phyloP scores from a whole-genome alignment of 345 rosid genomes.

The Hibiscus syriacus region DNA sequence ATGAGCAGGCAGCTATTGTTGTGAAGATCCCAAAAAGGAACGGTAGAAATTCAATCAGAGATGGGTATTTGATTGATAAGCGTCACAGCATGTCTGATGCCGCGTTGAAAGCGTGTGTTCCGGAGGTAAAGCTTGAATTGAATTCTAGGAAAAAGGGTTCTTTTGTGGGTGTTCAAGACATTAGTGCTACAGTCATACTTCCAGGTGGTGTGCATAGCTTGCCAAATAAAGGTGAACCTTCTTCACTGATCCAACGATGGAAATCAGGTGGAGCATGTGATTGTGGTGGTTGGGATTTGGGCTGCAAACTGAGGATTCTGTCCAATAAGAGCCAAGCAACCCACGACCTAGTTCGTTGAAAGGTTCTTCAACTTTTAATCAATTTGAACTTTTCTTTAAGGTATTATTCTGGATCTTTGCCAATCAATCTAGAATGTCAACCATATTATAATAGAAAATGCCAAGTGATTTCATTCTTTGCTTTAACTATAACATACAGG shows the following conservation, averaged over 20 bases:
- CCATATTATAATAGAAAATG: background rate
- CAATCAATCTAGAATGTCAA: background rate
- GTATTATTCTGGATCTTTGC: conserved; percentile 20
- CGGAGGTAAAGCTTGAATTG: conserved; percentile 9
- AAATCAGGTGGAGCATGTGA: conserved; percentile 90
- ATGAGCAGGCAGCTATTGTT: conserved; percentile 88
- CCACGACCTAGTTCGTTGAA: conserved; percentile 26
- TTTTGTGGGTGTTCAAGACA: conserved; percentile 20
- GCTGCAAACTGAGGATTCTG: conserved; percentile 70
- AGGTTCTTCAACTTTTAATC: conserved; percentile 29
- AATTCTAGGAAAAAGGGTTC: conserved; percentile 14
- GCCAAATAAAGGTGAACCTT: conserved; percentile 82
- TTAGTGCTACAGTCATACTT: conserved; percentile 59
- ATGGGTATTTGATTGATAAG: conserved; percentile 24
- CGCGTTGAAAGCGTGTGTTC: conserved; percentile 20
- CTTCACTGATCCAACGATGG: conserved; percentile 86
- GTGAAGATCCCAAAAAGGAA: conserved; percentile 42
- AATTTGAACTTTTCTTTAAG: conserved; percentile 56
- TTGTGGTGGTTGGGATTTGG: conserved; percentile 98
- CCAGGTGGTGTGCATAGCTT: conserved; percentile 83
- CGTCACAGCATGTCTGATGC: conserved; percentile 3
- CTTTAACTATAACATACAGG: conserved; percentile 37
- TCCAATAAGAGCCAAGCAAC: conserved; percentile 28
- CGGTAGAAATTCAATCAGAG: conserved; percentile 16
- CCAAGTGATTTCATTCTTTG: conserved; percentile 3